Conservation (phyloP, 306 rosid species). For the Delonix regia region DNA sequence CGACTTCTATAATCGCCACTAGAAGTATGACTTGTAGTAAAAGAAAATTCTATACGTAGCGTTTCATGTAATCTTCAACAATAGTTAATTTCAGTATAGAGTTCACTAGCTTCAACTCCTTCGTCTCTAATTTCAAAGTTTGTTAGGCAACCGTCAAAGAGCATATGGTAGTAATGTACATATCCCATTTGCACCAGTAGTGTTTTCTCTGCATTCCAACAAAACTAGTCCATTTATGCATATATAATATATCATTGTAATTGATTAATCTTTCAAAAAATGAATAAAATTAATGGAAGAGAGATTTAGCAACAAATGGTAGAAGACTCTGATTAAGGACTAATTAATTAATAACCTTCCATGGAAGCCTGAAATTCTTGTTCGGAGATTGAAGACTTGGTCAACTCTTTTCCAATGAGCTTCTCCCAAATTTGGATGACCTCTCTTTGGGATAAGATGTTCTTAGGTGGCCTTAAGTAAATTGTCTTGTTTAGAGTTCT, state of each 20-base stretch:
- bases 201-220: constrained; percentile 27
- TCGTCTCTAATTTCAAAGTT: constrained; percentile 60
- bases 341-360: constrained; percentile 50
- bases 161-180: constrained; percentile 60
- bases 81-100: constrained; percentile 58
- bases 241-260: too few relatives aligned
- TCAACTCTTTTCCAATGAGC: constrained; percentile 51
- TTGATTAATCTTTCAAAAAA: too few relatives aligned
- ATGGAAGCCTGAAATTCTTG: constrained; percentile 48
- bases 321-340: too few relatives aligned
- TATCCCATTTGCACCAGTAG: constrained; percentile 56
- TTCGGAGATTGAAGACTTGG: constrained; percentile 50
- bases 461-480: constrained; percentile 61
- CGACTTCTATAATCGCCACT: too few relatives aligned
- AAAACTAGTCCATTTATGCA: too few relatives aligned
- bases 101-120: constrained; percentile 55
- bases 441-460: constrained; percentile 60
- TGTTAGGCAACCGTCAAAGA: constrained; percentile 59
- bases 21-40: too few relatives aligned
- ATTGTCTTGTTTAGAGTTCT: constrained; percentile 52
- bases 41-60: constrained; percentile 14
- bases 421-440: constrained; percentile 67
- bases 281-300: too few relatives aligned
- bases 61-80: constrained; percentile 49
- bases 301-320: too few relatives aligned